Percentiles rank a stretch among this genome's conserved stretches.
These are phyloP conservation scores for Teunomyces lycoperdinae DNA, from an alignment of 805 yeast genomes.

Conservation along the genomic window DNA sequence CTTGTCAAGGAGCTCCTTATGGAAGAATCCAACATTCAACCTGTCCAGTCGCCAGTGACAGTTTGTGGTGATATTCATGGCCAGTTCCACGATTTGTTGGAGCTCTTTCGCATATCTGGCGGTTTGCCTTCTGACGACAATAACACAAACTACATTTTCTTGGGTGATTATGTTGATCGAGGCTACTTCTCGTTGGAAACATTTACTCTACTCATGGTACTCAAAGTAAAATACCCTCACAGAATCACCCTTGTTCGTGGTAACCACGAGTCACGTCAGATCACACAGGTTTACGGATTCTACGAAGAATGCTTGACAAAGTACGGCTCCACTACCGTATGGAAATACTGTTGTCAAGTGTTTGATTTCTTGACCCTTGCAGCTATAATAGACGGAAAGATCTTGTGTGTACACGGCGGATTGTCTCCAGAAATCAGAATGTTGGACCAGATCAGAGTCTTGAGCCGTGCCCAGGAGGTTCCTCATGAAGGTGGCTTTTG, in stretches of 20 bases:
- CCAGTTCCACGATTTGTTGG: conserved; percentile 91
- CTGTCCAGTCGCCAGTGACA: conserved; percentile 89
- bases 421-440: conserved; percentile 94
- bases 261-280: conserved; percentile 96
- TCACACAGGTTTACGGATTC: conserved; percentile 98
- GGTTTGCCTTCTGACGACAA: conserved; percentile 81
- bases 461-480: conserved; percentile 95
- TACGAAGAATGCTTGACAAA: conserved; percentile 93
- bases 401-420: conserved; percentile 96
- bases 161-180: conserved; percentile 96
- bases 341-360: conserved; percentile 96
- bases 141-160: conserved; percentile 67
- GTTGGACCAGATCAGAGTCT: conserved; percentile 93
- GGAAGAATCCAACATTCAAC: conserved; percentile 96
- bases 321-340: conserved; percentile 91
- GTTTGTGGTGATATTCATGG: conserved; percentile 99
- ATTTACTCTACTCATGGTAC: conserved; percentile 87
- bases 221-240: conserved; percentile 84
- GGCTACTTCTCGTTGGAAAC: conserved; percentile 97
- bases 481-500: conserved; percentile 99
- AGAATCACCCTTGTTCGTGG: conserved; percentile 91
- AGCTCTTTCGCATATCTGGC: conserved; percentile 85
- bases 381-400: conserved; percentile 92
- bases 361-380: conserved; percentile 92
- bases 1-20: conserved; percentile 88